Evolutionary conservation across 2,329 filamentous ascomycete genomes (phyloP).

Genomic region (Parastagonospora avenae): DNA sequence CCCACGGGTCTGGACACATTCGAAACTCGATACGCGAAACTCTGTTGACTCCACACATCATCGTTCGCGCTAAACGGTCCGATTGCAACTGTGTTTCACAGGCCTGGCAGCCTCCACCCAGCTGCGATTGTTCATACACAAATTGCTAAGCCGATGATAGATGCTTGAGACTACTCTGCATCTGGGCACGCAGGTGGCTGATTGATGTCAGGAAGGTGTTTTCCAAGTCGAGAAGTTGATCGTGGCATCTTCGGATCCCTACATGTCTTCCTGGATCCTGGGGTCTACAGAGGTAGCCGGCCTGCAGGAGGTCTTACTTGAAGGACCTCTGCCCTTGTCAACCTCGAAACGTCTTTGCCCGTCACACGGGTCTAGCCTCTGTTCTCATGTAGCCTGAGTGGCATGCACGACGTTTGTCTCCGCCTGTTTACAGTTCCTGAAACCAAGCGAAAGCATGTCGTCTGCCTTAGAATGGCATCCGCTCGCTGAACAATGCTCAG

Average conservation of each 20-base stretch:
- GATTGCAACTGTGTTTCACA: background rate
- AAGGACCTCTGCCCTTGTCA: slow-evolving; percentile 3
- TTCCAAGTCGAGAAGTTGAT: too few species aligned
- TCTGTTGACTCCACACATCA: background rate
- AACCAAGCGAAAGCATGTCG: background rate
- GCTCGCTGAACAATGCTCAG: too few species aligned
- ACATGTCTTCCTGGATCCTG: background rate
- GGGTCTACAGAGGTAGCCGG: background rate
- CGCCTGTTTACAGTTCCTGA: background rate
- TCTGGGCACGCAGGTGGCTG: too few species aligned
- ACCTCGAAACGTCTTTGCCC: slow-evolving; percentile 7
- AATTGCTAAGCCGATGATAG: background rate
- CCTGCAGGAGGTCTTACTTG: background rate
- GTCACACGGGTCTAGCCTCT: background rate
- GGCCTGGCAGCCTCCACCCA: background rate
- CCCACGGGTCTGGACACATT: background rate
- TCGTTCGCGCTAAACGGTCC: background rate
- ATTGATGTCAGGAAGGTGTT: too few species aligned
- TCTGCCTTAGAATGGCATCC: background rate
- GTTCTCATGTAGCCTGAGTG: background rate
- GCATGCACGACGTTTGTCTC: too few species aligned
- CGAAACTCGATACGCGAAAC: background rate
- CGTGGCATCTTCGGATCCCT: too few species aligned
- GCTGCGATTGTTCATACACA: too few species aligned
- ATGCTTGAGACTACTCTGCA: background rate